phyloP scores from a whole-genome alignment of 2,329 filamentous ascomycete genomes.

The Calonectria pseudoturangicola region DNA sequence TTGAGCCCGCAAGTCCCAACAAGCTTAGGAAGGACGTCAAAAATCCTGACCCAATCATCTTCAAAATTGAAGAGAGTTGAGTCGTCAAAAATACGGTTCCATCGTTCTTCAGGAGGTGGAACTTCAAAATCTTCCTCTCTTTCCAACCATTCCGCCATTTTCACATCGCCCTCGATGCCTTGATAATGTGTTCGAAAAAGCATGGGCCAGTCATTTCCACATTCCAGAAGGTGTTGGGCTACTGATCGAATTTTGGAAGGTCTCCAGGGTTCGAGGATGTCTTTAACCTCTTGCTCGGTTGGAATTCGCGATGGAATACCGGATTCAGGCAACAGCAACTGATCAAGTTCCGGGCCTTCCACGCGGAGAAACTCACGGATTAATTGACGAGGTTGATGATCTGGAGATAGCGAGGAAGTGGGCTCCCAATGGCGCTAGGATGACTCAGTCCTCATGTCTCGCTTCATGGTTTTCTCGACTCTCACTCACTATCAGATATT shows the following conservation, averaged over 20 bases:
- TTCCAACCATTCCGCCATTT: slow-evolving; percentile 1
- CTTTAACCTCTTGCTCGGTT: neutral
- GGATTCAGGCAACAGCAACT: neutral
- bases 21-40: slow-evolving; percentile 2
- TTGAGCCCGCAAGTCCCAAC: neutral
- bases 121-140: too few species aligned
- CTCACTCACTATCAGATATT: too few species aligned
- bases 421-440: neutral
- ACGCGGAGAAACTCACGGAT: slow-evolving; percentile 2
- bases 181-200: neutral
- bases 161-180: neutral
- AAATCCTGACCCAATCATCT: neutral
- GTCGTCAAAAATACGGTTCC: neutral
- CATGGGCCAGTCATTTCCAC: neutral
- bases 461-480: neutral
- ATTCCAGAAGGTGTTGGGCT: neutral
- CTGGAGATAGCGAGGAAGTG: neutral
- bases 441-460: neutral
- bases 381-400: neutral
- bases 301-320: neutral
- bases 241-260: neutral
- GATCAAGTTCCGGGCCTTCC: neutral
- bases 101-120: neutral
- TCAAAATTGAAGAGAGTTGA: neutral
- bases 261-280: neutral